Evolutionary conservation across 257 asterid genomes (phyloP).

Genomic region (Solanum medicagineum): DNA sequence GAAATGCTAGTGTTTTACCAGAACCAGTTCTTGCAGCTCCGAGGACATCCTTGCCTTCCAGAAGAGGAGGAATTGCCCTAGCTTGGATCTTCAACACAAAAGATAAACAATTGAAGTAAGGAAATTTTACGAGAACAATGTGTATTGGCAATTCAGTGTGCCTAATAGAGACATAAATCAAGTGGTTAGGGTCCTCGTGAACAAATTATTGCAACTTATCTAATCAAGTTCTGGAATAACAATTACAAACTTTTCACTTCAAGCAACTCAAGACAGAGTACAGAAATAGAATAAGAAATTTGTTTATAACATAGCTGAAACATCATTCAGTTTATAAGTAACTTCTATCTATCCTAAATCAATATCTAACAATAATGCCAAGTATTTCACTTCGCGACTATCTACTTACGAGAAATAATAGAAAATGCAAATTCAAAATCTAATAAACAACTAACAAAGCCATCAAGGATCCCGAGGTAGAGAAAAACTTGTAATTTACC

Average conservation of each 20-base stretch:
- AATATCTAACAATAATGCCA: neutral
- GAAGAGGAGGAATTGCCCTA: conserved; percentile 71
- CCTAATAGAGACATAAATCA: neutral
- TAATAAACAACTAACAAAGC: neutral
- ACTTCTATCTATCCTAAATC: neutral
- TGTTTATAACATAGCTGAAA: neutral
- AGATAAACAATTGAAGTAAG: neutral
- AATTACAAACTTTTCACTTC: neutral
- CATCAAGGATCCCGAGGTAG: neutral
- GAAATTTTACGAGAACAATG: neutral
- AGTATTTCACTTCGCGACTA: neutral
- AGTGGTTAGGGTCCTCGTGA: neutral
- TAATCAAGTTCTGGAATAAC: neutral
- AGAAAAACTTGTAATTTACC: conserved; percentile 25
- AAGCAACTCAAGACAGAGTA: neutral
- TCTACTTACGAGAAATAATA: neutral
- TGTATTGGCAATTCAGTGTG: neutral
- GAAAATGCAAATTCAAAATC: neutral
- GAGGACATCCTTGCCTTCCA: conserved; percentile 82
- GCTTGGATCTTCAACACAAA: conserved; percentile 66
- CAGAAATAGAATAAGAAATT: neutral
- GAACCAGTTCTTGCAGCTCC: conserved; percentile 99
- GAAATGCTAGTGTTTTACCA: conserved; percentile 90
- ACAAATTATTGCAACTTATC: neutral
- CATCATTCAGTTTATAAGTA: neutral